Evolutionary conservation across 257 asterid species (phyloP).

Genomic region (Solanum clarkiae): DNA sequence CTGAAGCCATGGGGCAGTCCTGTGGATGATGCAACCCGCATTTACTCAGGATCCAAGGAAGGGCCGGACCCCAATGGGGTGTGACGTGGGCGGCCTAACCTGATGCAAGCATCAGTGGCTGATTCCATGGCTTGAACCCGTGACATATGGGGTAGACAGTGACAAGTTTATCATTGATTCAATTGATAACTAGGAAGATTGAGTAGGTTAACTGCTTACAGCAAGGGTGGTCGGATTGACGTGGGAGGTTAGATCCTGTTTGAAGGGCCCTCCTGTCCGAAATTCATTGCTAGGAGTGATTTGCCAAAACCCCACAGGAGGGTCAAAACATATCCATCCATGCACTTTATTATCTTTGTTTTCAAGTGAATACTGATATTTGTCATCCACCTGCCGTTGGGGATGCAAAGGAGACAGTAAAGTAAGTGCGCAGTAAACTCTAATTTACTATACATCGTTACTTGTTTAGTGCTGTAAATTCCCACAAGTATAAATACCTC

Average conservation of each 20-base stretch:
- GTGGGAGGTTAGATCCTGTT: slow-evolving; percentile 31
- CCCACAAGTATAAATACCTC: slow-evolving; percentile 6
- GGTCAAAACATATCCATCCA: slow-evolving; percentile 23
- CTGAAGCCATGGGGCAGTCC: not conserved
- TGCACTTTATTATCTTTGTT: slow-evolving; percentile 25
- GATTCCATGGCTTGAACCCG: too few species aligned
- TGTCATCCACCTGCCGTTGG: slow-evolving; percentile 19
- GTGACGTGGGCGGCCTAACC: too few species aligned
- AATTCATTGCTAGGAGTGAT: slow-evolving; percentile 30
- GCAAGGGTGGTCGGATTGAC: slow-evolving; percentile 27
- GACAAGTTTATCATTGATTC: too few species aligned
- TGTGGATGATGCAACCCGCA: too few species aligned
- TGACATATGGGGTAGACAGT: too few species aligned
- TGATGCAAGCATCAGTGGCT: too few species aligned
- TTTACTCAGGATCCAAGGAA: too few species aligned
- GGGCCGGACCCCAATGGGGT: too few species aligned
- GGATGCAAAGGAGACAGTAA: not conserved
- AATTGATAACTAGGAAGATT: not conserved
- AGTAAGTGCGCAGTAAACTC: not conserved
- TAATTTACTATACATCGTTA: not conserved
- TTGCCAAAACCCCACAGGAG: slow-evolving; percentile 31
- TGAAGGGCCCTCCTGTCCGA: slow-evolving; percentile 24
- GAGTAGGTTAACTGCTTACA: not conserved
- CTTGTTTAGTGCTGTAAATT: not conserved
- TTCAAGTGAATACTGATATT: slow-evolving; percentile 24